Evolutionary conservation across 228 moss, liverwort and hornwort genomes (phyloP), one percentile per base, ranked within the genome.

Genomic region (Sphagnum fallax): DNA sequence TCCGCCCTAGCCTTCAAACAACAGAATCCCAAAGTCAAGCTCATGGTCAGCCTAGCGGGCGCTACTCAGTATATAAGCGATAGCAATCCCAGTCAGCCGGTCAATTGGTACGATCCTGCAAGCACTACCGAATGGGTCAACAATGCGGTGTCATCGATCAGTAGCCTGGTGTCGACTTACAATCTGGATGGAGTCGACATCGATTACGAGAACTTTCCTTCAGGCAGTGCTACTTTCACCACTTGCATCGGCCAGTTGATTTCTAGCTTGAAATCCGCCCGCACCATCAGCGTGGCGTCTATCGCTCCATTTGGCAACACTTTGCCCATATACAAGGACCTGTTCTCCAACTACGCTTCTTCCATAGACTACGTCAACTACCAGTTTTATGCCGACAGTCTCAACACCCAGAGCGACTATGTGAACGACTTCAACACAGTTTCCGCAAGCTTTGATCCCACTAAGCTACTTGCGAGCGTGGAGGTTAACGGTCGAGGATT

Each of bases 181-280:
- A 48, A 13, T 47, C 67, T 83, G 64, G 83, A 83, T 49, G 83
- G 83, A 9, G 70, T 83, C 49, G 83, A 83, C 71, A 76, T 83
- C 57, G 71, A 74, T 55, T 83, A 76, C 67, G 74, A 79, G 68
- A 71, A 16, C 10, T 79, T 83, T 66, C 60, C 70, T 6, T 32
- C 14, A 14, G 16, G 47, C 10, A 67, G 50, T 60, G 11, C 51
- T 13, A 69, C 15, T n/a, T 79, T 79, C 57, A 15, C 71, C 4
- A 74, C 52, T 53, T 73, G 73, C 79, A 71, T 83, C 2, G 83
- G 76, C 11, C 68, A 64, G 55, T 63, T 83, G 8, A 76, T 83
- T 32, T 6, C 52, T 18, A 71, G 59, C 11, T 76, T 83, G 16
- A 83, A 83, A 55, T 65, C 48, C 0, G 61, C 65, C 14, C 66